Evolutionary conservation across 371 early-diverging fungal species (phyloP).

Genomic region (Nosema muscidifuracis): DNA sequence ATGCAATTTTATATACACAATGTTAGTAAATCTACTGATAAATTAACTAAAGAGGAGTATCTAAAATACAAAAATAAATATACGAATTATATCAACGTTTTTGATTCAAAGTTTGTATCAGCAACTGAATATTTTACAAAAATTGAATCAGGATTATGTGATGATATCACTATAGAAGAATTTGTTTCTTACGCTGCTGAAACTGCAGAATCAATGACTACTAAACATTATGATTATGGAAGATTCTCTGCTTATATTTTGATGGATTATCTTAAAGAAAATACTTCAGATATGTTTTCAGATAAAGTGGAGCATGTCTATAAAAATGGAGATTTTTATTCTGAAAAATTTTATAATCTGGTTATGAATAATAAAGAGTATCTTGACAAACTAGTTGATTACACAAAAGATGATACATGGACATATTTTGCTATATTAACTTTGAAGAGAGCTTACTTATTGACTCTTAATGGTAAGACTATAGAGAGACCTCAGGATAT

Average conservation of each 20-base stretch:
- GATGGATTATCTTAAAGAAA: constrained; percentile 86
- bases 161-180: constrained; percentile 13
- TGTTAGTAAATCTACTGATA: background rate
- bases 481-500: constrained; percentile 96
- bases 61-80: background rate
- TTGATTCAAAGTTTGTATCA: background rate
- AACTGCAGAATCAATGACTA: constrained; percentile 61
- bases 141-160: constrained; percentile 6
- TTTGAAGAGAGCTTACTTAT: constrained; percentile 85
- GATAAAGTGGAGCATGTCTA: constrained; percentile 75
- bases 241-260: constrained; percentile 89
- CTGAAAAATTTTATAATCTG: constrained; percentile 68
- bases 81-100: background rate
- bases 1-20: constrained; percentile 10
- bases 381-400: constrained; percentile 79
- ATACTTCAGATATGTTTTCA: constrained; percentile 81
- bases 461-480: constrained; percentile 70
- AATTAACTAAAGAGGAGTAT: background rate
- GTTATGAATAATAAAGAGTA: constrained; percentile 71
- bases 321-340: constrained; percentile 75
- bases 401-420: constrained; percentile 85
- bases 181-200: constrained; percentile 31
- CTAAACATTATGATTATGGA: constrained; percentile 93
- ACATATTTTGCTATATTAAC: constrained; percentile 98
- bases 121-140: background rate